Evolutionary conservation across 2,329 filamentous ascomycete genomes (phyloP).

Genomic region (Penicillium sp.): DNA sequence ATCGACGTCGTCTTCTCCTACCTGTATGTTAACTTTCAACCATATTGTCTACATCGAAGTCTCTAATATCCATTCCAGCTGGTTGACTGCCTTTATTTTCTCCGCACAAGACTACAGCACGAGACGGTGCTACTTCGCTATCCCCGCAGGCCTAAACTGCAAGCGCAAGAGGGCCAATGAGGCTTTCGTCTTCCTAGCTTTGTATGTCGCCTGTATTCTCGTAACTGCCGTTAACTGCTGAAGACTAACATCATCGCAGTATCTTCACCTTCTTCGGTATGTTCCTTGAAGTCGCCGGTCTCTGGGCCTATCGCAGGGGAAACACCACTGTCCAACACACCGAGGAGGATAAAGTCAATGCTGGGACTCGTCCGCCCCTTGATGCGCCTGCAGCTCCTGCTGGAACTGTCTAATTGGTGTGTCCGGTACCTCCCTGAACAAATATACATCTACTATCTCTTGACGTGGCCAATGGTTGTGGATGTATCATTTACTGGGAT

Average conservation of each 20-base stretch:
- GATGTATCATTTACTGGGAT: background rate
- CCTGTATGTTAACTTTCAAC: slow-evolving; percentile 33
- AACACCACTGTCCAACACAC: slow-evolving; percentile 11
- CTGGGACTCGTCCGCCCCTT: slow-evolving; percentile 17
- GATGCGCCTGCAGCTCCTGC: slow-evolving; percentile 21
- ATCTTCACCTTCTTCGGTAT: slow-evolving; percentile 45
- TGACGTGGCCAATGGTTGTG: background rate
- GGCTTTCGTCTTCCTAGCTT: slow-evolving; percentile 48
- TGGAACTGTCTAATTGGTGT: slow-evolving; percentile 11
- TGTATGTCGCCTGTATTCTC: slow-evolving; percentile 34
- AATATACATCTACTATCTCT: background rate
- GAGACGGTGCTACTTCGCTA: slow-evolving; percentile 31
- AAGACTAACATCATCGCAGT: slow-evolving; percentile 23
- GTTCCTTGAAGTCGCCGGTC: slow-evolving; percentile 38
- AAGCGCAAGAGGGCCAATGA: slow-evolving; percentile 43
- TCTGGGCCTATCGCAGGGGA: slow-evolving; percentile 36
- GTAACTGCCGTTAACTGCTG: no score
- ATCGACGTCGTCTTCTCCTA: slow-evolving; percentile 50
- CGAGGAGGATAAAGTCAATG: slow-evolving; percentile 28
- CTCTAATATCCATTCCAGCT: slow-evolving; percentile 29
- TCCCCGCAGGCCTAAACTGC: slow-evolving; percentile 38
- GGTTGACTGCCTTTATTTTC: slow-evolving; percentile 52
- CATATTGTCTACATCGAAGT: background rate
- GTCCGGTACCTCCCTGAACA: background rate
- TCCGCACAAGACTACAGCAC: slow-evolving; percentile 47